Percentiles rank a stretch among this genome's conserved stretches.
phyloP scores from a whole-genome alignment of 2,329 filamentous ascomycete genomes.

The Trichoderma breve region DNA sequence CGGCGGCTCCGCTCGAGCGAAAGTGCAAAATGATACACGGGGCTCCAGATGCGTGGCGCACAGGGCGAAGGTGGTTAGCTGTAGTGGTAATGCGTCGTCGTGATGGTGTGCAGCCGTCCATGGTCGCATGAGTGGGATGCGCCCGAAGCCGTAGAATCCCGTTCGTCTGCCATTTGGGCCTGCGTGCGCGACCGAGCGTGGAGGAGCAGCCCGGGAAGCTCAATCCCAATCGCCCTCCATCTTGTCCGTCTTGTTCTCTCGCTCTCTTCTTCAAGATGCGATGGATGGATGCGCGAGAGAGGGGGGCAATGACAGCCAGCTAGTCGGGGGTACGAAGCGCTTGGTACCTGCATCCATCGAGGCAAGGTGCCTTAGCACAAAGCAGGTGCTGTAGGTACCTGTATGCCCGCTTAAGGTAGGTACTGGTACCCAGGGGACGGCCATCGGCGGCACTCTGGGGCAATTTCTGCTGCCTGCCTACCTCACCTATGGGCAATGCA shows the following conservation, averaged over 20 bases:
- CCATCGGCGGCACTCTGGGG: background rate
- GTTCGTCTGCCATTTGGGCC: background rate
- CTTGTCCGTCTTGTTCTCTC: background rate
- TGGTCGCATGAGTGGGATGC: slow-evolving; percentile 17
- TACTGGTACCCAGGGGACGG: background rate
- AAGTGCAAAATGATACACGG: background rate
- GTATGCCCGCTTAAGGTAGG: background rate
- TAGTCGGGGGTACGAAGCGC: background rate
- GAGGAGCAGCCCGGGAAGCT: background rate
- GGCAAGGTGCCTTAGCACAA: background rate
- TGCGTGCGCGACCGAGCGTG: background rate
- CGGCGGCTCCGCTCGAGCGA: slow-evolving; percentile 16
- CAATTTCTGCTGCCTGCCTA: background rate
- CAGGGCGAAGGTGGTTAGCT: slow-evolving; percentile 18
- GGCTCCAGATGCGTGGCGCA: slow-evolving; percentile 15
- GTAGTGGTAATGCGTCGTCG: slow-evolving; percentile 13
- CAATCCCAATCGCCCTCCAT: background rate
- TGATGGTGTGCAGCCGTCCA: slow-evolving; percentile 15
- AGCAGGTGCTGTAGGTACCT: background rate
- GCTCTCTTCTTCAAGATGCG: background rate
- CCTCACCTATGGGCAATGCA: background rate
- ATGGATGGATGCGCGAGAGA: background rate
- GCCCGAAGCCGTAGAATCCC: slow-evolving; percentile 15
- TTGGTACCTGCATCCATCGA: background rate
- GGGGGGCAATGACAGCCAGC: background rate